Base-by-base conservation (phyloP, 2,329 filamentous ascomycete genomes). In the Aspergillus japonicus region DNA sequence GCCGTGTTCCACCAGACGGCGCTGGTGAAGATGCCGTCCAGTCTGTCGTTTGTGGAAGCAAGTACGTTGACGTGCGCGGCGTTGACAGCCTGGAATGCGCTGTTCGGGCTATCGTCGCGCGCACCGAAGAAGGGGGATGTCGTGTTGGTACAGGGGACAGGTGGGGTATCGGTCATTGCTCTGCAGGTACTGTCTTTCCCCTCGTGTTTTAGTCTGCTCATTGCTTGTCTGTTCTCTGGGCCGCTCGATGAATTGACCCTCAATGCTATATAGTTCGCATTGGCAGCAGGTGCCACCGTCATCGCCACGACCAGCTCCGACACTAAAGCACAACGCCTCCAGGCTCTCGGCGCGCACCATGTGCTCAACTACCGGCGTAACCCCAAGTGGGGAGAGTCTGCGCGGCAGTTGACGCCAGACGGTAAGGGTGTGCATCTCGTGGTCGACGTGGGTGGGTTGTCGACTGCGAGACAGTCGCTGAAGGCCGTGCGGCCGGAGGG, bases 311-410 rank as follows among this genome's bases (percentile, higher is more conserved):
- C 84, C 0, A 84, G 81, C 1, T 81, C 80, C 0, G 67, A 72
- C 0, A 73, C 74, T 2, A 87, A 87, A 70, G 80, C 73, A 3
- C 76, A 81, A 29, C 69, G 70, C 29, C 75, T 87, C 14, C 82
- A 82, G 71, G 74, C 78, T 62, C 73, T 83, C 8, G 84, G 84
- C 39, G 84, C 82, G 0, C 78, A 83, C 64, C 79, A 85, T 63
- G 77, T 86, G 54, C 77, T 87, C 69, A 86, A 86, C 76, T 86
- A 87, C 75, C 76, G 76, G 55, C 76, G 80, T 39, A 80, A 80
- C 44, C 60, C 73, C 0, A 78, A 81, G 65, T 87, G 85, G 84
- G 84, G 84, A 44, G 77, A 82, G 69, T 77, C 77, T 5, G 84
- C 82, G 0, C 80, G 80, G 62, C 75, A 73, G 53, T 70, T 85